Evolutionary conservation across 306 rosid genomes (phyloP), one percentile per base, ranked within the genome.

Genomic region (Gynostemma pentaphyllum): DNA sequence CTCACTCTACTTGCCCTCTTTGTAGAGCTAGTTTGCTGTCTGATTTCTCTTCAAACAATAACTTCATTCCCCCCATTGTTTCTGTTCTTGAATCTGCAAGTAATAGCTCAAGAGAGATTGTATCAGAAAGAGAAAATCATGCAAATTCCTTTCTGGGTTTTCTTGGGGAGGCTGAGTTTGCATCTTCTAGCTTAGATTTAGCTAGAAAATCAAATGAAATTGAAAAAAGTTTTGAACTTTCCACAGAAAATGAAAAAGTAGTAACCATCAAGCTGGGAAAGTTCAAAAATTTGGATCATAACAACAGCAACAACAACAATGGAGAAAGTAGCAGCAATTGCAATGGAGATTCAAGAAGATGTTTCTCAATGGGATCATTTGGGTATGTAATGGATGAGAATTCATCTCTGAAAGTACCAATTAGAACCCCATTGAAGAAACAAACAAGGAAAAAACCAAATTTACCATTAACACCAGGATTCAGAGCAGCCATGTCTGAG

Each of bases 321-420:
- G 80, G 60, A 10, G 94, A 76, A 69, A 77, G 94, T 1, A 71
- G 78, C 53, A 76, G 79, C 22, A 72, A 51, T 41, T 72, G 52
- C 42, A 70, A 78, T 56, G 85, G 62, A 34, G 99, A 80, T 68
- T 70, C 79, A 8, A 88, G 97, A 48, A 84, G 99, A 76, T 94
- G 99, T 39, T 94, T 88, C 56, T 94, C 99, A 0, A 94, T 89
- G 99, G 99, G 97, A 7, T 89, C 94, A 0, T 88, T 94, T 80
- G 85, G 85, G 47, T 89, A 94, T 74, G 82, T 89, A 47, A 78
- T 94, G 97, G 97, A 86, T 16, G 99, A 86, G 67, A 89, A 62
- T 54, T 78, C 80, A 8, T 74, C 79, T 8, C 68, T 94, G 36
- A 85, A 76, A 60, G 97, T 94, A 15, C 95, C 99, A 12, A 83